Percentiles rank a stretch among this genome's conserved stretches.
These are phyloP conservation scores for Suhomyces emberorum DNA, from an alignment of 805 yeast species.

Conservation along the genomic window DNA sequence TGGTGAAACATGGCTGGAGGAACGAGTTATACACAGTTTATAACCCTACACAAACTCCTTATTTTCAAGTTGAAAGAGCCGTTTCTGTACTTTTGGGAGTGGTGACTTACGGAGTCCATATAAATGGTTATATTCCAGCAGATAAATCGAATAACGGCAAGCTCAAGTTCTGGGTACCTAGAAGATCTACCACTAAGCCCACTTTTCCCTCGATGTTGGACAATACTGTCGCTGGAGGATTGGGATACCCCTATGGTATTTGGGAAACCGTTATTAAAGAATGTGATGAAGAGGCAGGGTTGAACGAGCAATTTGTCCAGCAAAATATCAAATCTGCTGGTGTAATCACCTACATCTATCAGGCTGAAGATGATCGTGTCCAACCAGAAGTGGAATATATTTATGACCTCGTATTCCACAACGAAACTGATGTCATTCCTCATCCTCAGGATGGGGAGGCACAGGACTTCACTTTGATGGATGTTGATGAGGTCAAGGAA, in stretches of 20 bases:
- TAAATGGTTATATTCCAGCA: conserved; percentile 70
- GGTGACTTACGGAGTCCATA: conserved; percentile 85
- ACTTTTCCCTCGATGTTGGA: conserved; percentile 92
- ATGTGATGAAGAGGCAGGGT: conserved; percentile 86
- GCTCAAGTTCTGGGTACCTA: conserved; percentile 76
- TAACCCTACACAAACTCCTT: conserved; percentile 51
- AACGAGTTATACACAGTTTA: conserved; percentile 76
- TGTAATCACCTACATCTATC: conserved; percentile 62
- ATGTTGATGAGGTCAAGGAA: conserved; percentile 51
- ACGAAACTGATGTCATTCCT: conserved; percentile 43
- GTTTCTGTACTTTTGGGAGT: conserved; percentile 80
- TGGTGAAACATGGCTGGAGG: conserved; percentile 70
- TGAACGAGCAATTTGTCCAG: conserved; percentile 50
- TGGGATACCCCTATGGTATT: conserved; percentile 76
- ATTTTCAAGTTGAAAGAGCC: conserved; percentile 75
- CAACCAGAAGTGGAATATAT: conserved; percentile 89
- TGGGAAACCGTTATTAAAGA: conserved; percentile 82
- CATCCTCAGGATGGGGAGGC: conserved; percentile 54
- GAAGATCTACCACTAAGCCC: conserved; percentile 70
- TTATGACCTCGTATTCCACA: conserved; percentile 64
- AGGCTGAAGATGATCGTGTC: conserved; percentile 48
- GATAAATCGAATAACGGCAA: conserved; percentile 33
- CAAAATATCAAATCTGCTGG: conserved; percentile 53
- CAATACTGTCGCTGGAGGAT: conserved; percentile 93
- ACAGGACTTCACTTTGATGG: conserved; percentile 64